Evolutionary conservation across 306 rosid genomes (phyloP).

Genomic region (Calophaca sinica): DNA sequence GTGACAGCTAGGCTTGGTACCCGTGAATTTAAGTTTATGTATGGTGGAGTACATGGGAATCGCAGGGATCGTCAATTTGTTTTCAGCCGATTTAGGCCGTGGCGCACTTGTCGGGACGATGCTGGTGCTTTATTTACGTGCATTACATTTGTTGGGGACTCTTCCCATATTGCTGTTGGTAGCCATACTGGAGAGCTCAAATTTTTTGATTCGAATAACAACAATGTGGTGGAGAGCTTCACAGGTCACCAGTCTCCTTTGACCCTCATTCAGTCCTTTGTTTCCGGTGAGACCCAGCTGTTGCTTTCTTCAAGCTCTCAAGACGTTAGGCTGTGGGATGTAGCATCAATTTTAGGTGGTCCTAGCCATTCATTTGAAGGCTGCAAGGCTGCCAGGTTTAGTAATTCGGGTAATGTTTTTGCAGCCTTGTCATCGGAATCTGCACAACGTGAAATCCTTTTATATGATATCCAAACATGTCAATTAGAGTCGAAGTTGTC

Average conservation of each 20-base stretch:
- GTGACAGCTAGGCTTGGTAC: conserved; percentile 92
- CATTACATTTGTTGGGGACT: conserved; percentile 84
- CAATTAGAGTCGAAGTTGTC: conserved; percentile 69
- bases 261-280: conserved; percentile 78
- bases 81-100: conserved; percentile 93
- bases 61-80: conserved; percentile 96
- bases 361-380: conserved; percentile 89
- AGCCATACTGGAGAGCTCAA: conserved; percentile 92
- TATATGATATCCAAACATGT: conserved; percentile 77
- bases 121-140: conserved; percentile 84
- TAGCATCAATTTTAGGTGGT: conserved; percentile 73
- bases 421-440: conserved; percentile 83
- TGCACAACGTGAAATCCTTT: conserved; percentile 76
- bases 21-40: conserved; percentile 77
- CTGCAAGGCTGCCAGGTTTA: conserved; percentile 94
- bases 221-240: conserved; percentile 77
- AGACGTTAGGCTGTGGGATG: conserved; percentile 92
- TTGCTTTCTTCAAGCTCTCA: conserved; percentile 90
- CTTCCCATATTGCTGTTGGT: conserved; percentile 89
- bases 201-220: conserved; percentile 79
- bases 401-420: conserved; percentile 77
- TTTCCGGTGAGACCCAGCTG: conserved; percentile 75
- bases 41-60: conserved; percentile 94
- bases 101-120: conserved; percentile 96
- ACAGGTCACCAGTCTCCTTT: conserved; percentile 87